Evolutionary conservation across 257 asterid species (phyloP), one percentile per base, ranked within the genome.

Genomic region (Coffea eugenioides): DNA sequence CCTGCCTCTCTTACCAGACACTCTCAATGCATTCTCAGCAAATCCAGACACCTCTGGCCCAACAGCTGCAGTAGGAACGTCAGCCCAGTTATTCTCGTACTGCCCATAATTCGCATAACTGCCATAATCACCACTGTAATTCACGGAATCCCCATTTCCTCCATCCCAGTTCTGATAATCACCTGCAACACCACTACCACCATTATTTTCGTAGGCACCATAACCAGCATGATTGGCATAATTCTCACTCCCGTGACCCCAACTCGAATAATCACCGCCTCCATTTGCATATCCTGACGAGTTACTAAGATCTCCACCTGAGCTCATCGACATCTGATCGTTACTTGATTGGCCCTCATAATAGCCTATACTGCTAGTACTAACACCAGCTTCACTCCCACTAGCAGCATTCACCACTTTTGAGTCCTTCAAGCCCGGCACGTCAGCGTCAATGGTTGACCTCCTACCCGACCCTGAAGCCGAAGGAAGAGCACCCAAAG

Each of bases 1-100:
- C 88, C 94, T 92, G 43, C 98, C 97, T 86, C 98, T 91, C 88
- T 80, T 93, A 15, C 92, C 91, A 69, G 88, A 81, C 80, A 85
- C 31, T 64, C 78, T 81, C 70, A 88, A 71, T 36, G 83, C 88
- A 83, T 81, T 80, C 71, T 87, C 97, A 81, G 85, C 81, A 74
- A 78, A 69, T 59, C 84, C 84, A 6, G 91, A 83, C 69, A 74
- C 83, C 86, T 83, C 90, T 10, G 91, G 91, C 69, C 77, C 77
- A 4, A 83, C 77, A 70, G 80, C 67, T 27, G 73, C 76, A 80
- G 73, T 39, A 10, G 88, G 71, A n/a, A 71, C 83, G 81, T 85
- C 87, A 69, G 81, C 83, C 93, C 88, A 85, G 54, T 84, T 83
- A 82, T 80, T 73, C 81, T 83, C 89, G 80, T 85, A 83, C 68